A percentile compares a stretch with the other conserved stretches of the same genome.
phyloP scores from a whole-genome alignment of 257 asterid genomes.

The Nicotiana sylvestris region DNA sequence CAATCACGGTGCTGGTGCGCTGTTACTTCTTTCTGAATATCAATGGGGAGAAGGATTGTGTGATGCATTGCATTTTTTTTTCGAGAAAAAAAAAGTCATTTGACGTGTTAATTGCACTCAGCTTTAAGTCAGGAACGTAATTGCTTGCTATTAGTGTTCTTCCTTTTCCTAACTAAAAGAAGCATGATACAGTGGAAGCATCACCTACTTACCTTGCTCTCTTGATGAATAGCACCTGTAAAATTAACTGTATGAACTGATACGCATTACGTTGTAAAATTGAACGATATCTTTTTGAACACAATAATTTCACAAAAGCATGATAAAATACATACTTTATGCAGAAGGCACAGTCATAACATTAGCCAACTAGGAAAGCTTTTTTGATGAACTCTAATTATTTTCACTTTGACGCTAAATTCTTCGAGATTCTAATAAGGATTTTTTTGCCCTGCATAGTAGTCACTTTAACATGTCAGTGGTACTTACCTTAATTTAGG shows the following conservation, averaged over 20 bases:
- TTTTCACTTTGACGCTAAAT: neutral
- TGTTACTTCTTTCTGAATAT: slow-evolving; percentile 8
- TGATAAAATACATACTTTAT: neutral
- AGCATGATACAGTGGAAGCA: neutral
- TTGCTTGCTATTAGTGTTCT: neutral
- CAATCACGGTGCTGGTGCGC: slow-evolving; percentile 37
- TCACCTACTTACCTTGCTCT: neutral
- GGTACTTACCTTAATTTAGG: neutral
- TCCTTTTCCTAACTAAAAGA: neutral
- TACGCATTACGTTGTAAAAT: neutral
- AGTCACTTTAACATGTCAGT: neutral
- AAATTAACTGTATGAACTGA: neutral
- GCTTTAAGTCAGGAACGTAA: neutral
- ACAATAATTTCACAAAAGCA: neutral
- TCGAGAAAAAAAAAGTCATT: slow-evolving; percentile 5
- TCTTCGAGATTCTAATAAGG: neutral
- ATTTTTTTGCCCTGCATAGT: neutral
- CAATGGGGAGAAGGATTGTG: neutral
- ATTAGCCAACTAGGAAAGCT: neutral
- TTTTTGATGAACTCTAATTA: neutral
- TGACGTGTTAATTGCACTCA: neutral
- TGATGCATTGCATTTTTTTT: neutral
- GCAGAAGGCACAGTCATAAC: neutral
- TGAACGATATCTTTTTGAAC: neutral
- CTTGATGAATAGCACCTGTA: neutral